phyloP scores from a whole-genome alignment of 2,329 filamentous ascomycete genomes.

The Exophiala dermatitidis region DNA sequence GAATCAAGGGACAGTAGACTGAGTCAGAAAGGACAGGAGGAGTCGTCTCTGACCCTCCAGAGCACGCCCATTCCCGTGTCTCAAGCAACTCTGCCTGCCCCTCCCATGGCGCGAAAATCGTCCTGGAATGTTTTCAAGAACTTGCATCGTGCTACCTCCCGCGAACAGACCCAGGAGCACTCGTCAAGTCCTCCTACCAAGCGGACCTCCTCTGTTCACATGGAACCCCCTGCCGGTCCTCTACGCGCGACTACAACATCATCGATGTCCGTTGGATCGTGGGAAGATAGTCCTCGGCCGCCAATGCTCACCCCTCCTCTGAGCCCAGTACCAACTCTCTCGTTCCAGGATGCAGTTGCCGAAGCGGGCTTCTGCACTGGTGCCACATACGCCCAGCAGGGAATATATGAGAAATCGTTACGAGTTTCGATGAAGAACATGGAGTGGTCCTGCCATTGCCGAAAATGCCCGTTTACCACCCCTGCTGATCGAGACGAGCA shows the following conservation, averaged over 20 bases:
- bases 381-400: conserved; percentile 13
- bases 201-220: not conserved
- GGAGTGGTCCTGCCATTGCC: conserved; percentile 17
- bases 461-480: conserved; percentile 13
- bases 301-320: conserved; percentile 14
- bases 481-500: conserved; percentile 13
- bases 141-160: conserved; percentile 5
- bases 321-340: conserved; percentile 10
- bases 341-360: conserved; percentile 4
- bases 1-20: not conserved
- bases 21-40: not conserved
- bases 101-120: conserved; percentile 6
- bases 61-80: not conserved
- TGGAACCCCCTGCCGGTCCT: conserved; percentile 2
- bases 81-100: not conserved
- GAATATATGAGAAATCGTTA: conserved; percentile 8
- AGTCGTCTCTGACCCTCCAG: not conserved
- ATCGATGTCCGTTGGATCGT: conserved; percentile 7
- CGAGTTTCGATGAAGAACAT: conserved; percentile 14
- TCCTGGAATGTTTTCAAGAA: conserved; percentile 15
- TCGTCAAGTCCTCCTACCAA: not conserved
- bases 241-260: not conserved
- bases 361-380: conserved; percentile 16
- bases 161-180: conserved; percentile 4
- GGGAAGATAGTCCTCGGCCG: conserved; percentile 2